Percentiles rank a stretch among this genome's conserved stretches.
phyloP scores from a whole-genome alignment of 2,329 filamentous ascomycete species.

The Lasiodiplodia gonubiensis region DNA sequence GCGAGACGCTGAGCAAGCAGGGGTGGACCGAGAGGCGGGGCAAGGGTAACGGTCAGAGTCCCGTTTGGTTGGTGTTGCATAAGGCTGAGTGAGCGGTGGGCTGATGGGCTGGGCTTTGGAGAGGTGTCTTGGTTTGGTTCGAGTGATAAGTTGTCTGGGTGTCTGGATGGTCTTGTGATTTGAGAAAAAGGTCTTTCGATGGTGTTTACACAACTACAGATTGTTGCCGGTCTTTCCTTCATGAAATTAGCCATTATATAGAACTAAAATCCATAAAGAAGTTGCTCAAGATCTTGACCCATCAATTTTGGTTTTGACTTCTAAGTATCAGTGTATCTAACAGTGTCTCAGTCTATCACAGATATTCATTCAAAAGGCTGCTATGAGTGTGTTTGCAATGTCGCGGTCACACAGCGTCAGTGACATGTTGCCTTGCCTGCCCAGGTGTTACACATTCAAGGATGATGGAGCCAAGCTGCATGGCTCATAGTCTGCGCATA shows the following conservation, averaged over 20 bases:
- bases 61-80: conserved; percentile 28
- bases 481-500: background rate
- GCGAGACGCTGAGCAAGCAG: conserved; percentile 5
- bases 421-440: background rate
- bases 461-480: background rate
- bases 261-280: no score
- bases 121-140: background rate
- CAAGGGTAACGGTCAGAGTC: background rate
- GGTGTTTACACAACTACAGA: no score
- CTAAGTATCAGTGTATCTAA: no score
- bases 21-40: conserved; percentile 27
- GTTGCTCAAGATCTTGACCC: no score
- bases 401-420: conserved; percentile 3
- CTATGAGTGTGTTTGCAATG: background rate
- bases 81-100: conserved; percentile 10
- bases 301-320: no score
- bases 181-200: no score
- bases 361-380: no score
- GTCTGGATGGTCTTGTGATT: no score
- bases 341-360: no score
- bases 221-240: no score
- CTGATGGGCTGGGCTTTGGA: background rate
- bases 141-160: background rate
- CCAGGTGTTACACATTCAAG: conserved; percentile 2
- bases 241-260: no score